Conservation (phyloP, 805 yeast species). For the Sugiyamaella mastotermitis region DNA sequence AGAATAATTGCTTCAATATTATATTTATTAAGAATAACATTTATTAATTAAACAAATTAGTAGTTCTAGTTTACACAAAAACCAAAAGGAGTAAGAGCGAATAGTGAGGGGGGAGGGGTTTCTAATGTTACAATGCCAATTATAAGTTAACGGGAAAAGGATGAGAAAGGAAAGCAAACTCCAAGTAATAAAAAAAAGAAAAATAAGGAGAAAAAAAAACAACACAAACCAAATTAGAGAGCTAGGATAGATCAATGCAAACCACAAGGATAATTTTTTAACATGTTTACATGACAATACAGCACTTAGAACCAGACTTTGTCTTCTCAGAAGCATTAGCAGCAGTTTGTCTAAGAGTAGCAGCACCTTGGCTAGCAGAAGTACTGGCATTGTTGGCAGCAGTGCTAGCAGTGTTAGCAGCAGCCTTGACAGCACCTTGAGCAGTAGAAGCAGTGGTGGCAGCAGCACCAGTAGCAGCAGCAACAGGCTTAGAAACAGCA, state of each 20-base stretch:
- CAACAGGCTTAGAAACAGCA: neutral
- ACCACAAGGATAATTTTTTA: neutral
- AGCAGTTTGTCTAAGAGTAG: conserved; percentile 13
- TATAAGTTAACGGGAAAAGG: neutral
- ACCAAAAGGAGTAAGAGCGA: conserved; percentile 1
- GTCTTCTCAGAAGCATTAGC: conserved; percentile 13
- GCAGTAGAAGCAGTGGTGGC: neutral
- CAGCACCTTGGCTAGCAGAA: conserved; percentile 10
- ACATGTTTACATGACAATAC: conserved; percentile 10
- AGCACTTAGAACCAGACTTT: conserved; percentile 14
- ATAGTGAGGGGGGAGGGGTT: neutral
- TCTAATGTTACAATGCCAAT: neutral
- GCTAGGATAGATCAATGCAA: neutral
- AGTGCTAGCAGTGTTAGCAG: neutral
- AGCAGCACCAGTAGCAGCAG: neutral
- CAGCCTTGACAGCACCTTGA: neutral
- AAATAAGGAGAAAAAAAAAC: neutral
- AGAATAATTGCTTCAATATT: too few relatives aligned
- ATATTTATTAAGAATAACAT: too few relatives aligned
- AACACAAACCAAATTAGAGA: neutral
- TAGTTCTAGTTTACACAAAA: too few relatives aligned
- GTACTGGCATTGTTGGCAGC: conserved; percentile 8
- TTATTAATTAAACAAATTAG: too few relatives aligned
- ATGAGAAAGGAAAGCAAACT: neutral
- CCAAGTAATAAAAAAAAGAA: neutral